Evolutionary conservation across 23 red algal genomes (phyloP).

Genomic region (Gracilaria vermiculophylla): DNA sequence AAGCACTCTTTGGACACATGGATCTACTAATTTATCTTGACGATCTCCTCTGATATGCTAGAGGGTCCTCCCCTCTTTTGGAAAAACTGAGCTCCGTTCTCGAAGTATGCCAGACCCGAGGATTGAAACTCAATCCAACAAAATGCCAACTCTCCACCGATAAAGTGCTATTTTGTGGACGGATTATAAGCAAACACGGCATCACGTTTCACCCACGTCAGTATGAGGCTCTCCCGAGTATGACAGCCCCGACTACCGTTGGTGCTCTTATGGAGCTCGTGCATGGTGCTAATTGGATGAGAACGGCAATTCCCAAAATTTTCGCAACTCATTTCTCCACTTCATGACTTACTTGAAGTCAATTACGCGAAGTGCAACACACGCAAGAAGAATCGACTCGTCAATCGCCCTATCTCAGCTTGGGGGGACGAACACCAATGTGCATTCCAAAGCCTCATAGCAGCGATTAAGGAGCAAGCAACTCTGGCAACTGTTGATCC

Average conservation of each 20-base stretch:
- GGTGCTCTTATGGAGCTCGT: constrained; percentile 12
- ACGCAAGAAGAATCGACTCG: constrained; percentile 10
- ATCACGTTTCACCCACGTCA: not conserved
- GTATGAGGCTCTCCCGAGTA: not conserved
- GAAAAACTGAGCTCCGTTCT: not conserved
- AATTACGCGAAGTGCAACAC: not conserved
- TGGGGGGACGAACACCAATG: constrained; percentile 12
- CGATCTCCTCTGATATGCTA: constrained; percentile 16
- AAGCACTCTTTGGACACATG: constrained; percentile 4
- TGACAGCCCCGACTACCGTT: not conserved
- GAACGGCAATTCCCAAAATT: not conserved
- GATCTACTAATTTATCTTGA: constrained; percentile 9
- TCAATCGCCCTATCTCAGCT: constrained; percentile 20
- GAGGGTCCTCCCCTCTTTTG: not conserved
- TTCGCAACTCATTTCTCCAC: not conserved
- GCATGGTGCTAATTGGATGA: constrained; percentile 37
- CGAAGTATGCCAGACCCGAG: not conserved
- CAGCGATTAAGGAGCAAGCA: not conserved
- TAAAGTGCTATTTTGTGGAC: constrained; percentile 16
- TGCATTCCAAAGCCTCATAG: constrained; percentile 15
- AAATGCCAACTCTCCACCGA: not conserved
- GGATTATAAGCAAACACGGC: not conserved
- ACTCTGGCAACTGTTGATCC: constrained; percentile 11
- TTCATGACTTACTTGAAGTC: not conserved
- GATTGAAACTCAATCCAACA: not conserved